Conservation (phyloP, 306 rosid genomes). For the Vigna hirtella region DNA sequence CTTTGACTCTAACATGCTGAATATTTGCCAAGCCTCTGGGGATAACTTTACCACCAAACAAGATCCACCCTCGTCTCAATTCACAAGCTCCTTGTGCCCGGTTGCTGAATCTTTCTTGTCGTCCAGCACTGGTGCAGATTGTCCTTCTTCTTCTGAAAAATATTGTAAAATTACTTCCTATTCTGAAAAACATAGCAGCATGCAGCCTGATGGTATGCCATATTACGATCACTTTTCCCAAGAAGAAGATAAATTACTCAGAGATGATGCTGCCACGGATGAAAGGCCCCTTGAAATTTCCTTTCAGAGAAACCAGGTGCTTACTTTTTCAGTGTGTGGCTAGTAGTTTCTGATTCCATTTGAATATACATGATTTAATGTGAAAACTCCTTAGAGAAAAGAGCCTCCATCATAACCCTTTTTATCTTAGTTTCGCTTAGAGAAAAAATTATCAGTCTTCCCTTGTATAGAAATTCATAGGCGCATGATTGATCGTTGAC, state of each 20-base stretch:
- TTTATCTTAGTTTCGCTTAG: background rate
- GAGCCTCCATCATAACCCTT: background rate
- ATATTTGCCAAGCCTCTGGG: conserved; percentile 38
- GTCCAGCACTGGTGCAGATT: conserved; percentile 19
- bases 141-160: conserved; percentile 38
- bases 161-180: conserved; percentile 22
- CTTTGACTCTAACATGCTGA: conserved; percentile 29
- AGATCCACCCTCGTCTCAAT: conserved; percentile 30
- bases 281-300: conserved; percentile 39
- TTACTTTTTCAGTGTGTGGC: conserved; percentile 17
- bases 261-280: conserved; percentile 38
- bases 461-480: background rate
- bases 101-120: conserved; percentile 49
- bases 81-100: conserved; percentile 42
- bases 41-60: conserved; percentile 41
- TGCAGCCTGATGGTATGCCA: conserved; percentile 32
- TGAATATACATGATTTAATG: background rate
- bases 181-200: background rate
- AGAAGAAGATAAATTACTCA: conserved; percentile 24
- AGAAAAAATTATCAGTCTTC: background rate
- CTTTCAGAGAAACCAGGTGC: conserved; percentile 52
- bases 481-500: background rate
- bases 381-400: background rate
- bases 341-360: conserved; percentile 13
- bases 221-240: conserved; percentile 24